These are phyloP conservation scores for Metschnikowia lachancei DNA, from an alignment of 805 yeast species.

Conservation along the genomic window DNA sequence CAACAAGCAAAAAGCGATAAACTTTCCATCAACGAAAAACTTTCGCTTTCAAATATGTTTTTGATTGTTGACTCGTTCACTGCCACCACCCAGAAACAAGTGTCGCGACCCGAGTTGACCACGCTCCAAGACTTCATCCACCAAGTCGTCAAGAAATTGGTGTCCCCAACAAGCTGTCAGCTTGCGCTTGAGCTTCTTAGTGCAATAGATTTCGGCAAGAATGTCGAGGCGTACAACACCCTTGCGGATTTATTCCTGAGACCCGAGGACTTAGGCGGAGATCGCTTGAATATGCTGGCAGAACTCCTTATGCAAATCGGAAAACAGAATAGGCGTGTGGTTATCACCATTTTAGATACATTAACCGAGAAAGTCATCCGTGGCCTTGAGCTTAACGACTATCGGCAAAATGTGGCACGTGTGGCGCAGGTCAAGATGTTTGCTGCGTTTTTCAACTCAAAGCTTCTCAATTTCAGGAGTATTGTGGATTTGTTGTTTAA, in stretches of 20 bases:
- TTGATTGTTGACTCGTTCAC: slow-evolving; percentile 49
- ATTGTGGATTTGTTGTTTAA: slow-evolving; percentile 53
- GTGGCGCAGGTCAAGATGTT: slow-evolving; percentile 60
- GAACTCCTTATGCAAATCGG: slow-evolving; percentile 35
- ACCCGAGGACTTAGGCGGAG: slow-evolving; percentile 62
- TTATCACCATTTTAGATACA: slow-evolving; percentile 54
- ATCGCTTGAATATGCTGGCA: slow-evolving; percentile 51
- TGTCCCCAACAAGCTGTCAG: slow-evolving; percentile 1
- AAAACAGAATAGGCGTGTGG: slow-evolving; percentile 38
- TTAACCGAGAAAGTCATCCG: slow-evolving; percentile 59
- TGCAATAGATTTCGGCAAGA: slow-evolving; percentile 46
- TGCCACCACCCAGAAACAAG: slow-evolving; percentile 4
- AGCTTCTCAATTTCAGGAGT: slow-evolving; percentile 45
- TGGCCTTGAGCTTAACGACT: slow-evolving; percentile 66
- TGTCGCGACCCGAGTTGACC: slow-evolving; percentile 1
- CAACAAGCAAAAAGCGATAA: slow-evolving; percentile 47
- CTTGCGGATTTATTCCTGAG: slow-evolving; percentile 47
- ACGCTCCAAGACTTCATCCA: slow-evolving; percentile 14
- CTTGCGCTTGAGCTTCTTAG: slow-evolving; percentile 10
- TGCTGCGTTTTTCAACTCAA: slow-evolving; percentile 51
- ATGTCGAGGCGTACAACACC: slow-evolving; percentile 31
- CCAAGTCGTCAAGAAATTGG: slow-evolving; percentile 15
- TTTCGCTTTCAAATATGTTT: slow-evolving; percentile 57
- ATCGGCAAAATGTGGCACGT: slow-evolving; percentile 55
- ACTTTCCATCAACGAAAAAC: slow-evolving; percentile 52